Evolutionary conservation across 2,329 filamentous ascomycete species (phyloP), one percentile per base, ranked within the genome.

Genomic region (Nemania sp.): DNA sequence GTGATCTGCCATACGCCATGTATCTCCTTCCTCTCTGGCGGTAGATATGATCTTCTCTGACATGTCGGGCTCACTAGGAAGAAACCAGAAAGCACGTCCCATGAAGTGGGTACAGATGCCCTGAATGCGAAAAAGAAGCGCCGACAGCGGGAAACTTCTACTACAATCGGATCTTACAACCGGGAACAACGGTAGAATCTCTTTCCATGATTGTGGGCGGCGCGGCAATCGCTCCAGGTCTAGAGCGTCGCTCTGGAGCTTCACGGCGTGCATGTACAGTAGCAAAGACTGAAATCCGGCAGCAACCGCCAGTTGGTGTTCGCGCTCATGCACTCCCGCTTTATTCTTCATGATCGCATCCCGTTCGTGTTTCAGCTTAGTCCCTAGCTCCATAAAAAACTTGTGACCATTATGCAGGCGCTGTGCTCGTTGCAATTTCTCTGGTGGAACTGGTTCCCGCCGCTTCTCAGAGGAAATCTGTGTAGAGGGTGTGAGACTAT

Each of bases 331-430:
- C 11, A 58, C 20, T 6, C 46, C 36, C 15, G 60, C 58, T 23
- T 55, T 53, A 20, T 55, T 57, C 46, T 67, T 69, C 49, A 70
- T 58, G n/a, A 80, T 73, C 14, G 69, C 74, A 57, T 84, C 81
- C 22, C 80, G 78, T 11, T 75, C 71, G 56, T 82, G 80, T 70
- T 84, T 84, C 15, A 84, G 70, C 48, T 73, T 76, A 26, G 72
- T 77, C 2, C 78, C 81, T 6, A 82, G 62, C 2, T 57, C 65
- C 23, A 66, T 68, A 60, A 76, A 76, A 26, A 64, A 68, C 11
- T 61, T 57, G 19, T 75, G 72, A 36, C 70, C 74, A 1, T 74
- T 68, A 6, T 67, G 67, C 20, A 75, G 62, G 62, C 63, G 53
- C 56, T 63, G 63, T 9, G 67, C 54, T 48, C 62, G 67, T 57